Evolutionary conservation across 257 asterid species (phyloP).

Genomic region (Mitragyna speciosa): DNA sequence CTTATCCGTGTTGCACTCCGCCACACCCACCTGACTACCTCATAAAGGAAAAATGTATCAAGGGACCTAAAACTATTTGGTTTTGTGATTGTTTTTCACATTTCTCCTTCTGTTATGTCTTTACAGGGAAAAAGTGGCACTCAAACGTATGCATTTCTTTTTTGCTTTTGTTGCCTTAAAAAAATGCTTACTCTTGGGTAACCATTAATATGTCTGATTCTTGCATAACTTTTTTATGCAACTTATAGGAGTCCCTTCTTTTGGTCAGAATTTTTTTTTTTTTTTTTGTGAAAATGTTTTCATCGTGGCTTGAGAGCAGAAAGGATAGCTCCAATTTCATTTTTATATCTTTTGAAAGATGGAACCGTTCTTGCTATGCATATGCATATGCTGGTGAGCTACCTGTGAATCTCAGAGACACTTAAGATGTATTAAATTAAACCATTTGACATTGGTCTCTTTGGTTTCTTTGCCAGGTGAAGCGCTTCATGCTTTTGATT

Average conservation of each 20-base stretch:
- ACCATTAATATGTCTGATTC: neutral
- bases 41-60: neutral
- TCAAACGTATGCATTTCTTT: neutral
- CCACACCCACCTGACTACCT: neutral
- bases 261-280: neutral
- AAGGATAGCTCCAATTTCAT: neutral
- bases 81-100: neutral
- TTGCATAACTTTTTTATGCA: neutral
- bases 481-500: neutral
- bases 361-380: neutral
- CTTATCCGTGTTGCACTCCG: neutral
- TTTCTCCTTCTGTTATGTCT: neutral
- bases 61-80: no score
- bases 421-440: neutral
- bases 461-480: constrained; percentile 12
- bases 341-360: neutral
- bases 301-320: neutral
- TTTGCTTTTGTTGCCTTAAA: neutral
- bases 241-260: neutral
- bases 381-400: neutral
- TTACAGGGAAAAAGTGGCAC: neutral
- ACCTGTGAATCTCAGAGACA: neutral
- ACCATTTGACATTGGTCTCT: neutral
- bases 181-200: neutral
- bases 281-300: no score